Percentiles rank a stretch among this genome's conserved stretches.
Evolutionary conservation across 208 protist species (phyloP).

Genomic region (Phytomonas sp.): DNA sequence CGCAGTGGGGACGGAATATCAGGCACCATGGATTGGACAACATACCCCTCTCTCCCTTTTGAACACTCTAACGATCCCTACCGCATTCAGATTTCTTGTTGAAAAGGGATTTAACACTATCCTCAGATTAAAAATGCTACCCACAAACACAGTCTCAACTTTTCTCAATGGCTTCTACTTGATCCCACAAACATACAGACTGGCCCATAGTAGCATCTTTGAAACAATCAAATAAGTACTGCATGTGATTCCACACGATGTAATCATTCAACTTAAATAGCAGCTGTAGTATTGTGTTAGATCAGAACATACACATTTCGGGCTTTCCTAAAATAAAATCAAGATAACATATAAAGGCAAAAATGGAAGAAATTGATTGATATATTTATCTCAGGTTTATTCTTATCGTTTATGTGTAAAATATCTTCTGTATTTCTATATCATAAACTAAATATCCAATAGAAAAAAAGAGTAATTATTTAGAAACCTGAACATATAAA

Average conservation of each 20-base stretch:
- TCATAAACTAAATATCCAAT: not conserved
- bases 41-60: not conserved
- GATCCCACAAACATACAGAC: not conserved
- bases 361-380: not conserved
- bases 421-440: not conserved
- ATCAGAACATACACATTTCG: slow-evolving; percentile 44
- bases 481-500: not conserved
- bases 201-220: not conserved
- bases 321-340: slow-evolving; percentile 62
- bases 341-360: slow-evolving; percentile 43
- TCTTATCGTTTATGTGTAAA: not conserved
- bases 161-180: not conserved
- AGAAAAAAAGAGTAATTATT: slow-evolving; percentile 12
- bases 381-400: not conserved
- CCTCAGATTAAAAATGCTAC: not conserved
- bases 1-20: not conserved
- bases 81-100: not conserved
- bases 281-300: slow-evolving; percentile 56
- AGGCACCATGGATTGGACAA: not conserved
- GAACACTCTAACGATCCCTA: not conserved
- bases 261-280: slow-evolving; percentile 5
- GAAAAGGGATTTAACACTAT: not conserved
- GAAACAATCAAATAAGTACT: not conserved
- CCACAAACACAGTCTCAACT: not conserved
- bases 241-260: not conserved